Evolutionary conservation across 352 stramenopile genomes (phyloP).

Genomic region (Phytopythium oedochilum): DNA sequence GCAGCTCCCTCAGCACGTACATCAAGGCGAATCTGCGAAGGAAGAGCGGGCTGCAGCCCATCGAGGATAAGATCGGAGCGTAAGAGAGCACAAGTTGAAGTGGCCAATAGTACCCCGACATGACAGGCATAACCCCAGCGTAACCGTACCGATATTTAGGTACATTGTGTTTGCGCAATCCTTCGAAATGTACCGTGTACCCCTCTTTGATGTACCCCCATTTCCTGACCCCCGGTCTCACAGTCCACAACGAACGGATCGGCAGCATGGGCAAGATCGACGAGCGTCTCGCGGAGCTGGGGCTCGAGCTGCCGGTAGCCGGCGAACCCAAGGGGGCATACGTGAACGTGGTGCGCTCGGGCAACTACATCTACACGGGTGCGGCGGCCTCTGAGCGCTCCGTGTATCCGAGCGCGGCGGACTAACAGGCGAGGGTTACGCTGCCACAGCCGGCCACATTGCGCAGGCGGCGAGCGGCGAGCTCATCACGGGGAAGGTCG

Average conservation of each 20-base stretch:
- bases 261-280: slow-evolving; percentile 41
- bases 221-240: too few species aligned
- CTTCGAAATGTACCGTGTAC: too few species aligned
- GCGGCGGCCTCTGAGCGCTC: neutral
- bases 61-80: too few species aligned
- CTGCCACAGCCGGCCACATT: slow-evolving; percentile 61
- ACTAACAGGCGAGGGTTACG: too few species aligned
- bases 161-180: too few species aligned
- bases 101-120: too few species aligned
- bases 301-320: slow-evolving; percentile 57
- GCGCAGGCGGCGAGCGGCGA: slow-evolving; percentile 34
- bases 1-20: neutral
- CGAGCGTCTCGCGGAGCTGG: slow-evolving; percentile 58
- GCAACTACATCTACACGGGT: slow-evolving; percentile 76
- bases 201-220: too few species aligned
- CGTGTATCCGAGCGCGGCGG: too few species aligned
- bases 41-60: too few species aligned
- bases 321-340: slow-evolving; percentile 74
- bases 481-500: slow-evolving; percentile 80
- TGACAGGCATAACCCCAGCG: too few species aligned
- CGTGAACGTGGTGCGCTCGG: slow-evolving; percentile 44
- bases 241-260: neutral
- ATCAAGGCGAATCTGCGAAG: neutral
- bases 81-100: too few species aligned
- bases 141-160: too few species aligned